Percentiles rank a stretch among this genome's conserved stretches.
Evolutionary conservation across 768 basidiomycete genomes (phyloP).

Genomic region (Psilocybe sp.): DNA sequence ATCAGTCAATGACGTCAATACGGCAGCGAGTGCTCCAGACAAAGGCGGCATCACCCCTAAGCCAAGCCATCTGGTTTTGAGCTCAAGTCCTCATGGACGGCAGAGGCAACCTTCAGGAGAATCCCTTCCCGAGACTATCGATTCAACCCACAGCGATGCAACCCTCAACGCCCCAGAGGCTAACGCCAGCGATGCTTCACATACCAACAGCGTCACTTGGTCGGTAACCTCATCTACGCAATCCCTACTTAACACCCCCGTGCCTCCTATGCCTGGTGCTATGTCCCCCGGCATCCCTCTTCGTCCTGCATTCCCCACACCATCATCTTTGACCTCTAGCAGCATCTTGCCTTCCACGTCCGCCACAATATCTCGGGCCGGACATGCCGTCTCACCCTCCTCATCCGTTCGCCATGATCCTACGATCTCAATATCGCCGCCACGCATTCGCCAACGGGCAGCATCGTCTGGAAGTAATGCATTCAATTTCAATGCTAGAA

Average conservation of each 20-base stretch:
- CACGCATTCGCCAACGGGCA: conserved; percentile 28
- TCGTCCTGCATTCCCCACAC: no score
- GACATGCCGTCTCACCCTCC: neutral
- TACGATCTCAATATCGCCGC: conserved; percentile 13
- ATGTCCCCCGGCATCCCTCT: no score
- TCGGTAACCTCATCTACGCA: no score
- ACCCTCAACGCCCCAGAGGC: neutral
- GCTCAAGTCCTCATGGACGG: conserved; percentile 18
- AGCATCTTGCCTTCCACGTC: neutral
- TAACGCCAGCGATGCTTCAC: neutral
- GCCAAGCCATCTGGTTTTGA: conserved; percentile 35
- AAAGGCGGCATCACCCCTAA: conserved; percentile 29
- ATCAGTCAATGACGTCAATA: conserved; percentile 4
- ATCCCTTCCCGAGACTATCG: conserved; percentile 6
- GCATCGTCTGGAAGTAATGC: conserved; percentile 26
- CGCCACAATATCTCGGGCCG: neutral
- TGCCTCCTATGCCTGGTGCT: no score
- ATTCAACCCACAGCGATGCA: conserved; percentile 10
- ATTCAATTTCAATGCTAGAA: conserved; percentile 2
- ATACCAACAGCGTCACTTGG: neutral
- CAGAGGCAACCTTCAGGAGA: conserved; percentile 9
- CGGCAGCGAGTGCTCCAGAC: neutral
- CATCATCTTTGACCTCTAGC: no score
- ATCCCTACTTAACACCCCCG: no score
- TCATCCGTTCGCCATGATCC: neutral